Evolutionary conservation across 2,329 filamentous ascomycete genomes (phyloP), one percentile per base, ranked within the genome.

Genomic region (Herpotrichia juniperi): DNA sequence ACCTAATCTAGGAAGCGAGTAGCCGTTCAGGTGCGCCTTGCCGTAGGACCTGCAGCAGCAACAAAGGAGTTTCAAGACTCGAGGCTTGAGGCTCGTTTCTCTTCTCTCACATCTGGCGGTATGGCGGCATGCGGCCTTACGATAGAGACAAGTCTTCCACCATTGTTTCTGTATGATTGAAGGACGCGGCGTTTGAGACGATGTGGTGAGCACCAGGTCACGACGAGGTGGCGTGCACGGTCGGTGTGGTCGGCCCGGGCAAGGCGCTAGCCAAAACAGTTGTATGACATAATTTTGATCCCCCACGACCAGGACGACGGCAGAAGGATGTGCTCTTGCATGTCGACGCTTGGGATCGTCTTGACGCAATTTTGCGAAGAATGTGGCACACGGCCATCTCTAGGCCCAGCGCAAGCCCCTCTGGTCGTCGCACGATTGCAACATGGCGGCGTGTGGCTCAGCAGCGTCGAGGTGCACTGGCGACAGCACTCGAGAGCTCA

Each of bases 361-460:
- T 32, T 35, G 37, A 40, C 42, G 35, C 43, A 40, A 40, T 45
- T 16, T 31, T 30, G 42, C 40, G 16, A n/a, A 28, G n/a, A 7
- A 30, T 24, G 48, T 51, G 24, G 32, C 42, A 51, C 48, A 40
- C 48, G 48, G 48, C 48, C 44, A 34, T 40, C 17, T 21, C 14
- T 11, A 21, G 19, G 5, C 31, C 16, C 31, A 11, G 31, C 16
- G n/a, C 31, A n/a, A 7, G 26, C 26, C 12, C 7, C 26, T 28
- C 26, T 6, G 7, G 7, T 6, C 26, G 31, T 10, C 16, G 34
- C 34, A 39, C 34, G 4, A 39, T 22, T n/a, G 34, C 34, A 39
- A 19, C 34, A 21, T n/a, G n/a, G 14, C 31, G 31, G 9, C 31
- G 31, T n/a, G 31, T 11, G 26, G 7, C 26, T 12, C 26, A 34